These are phyloP conservation scores for Prunus fruticosa DNA, from an alignment of 306 rosid genomes.

Conservation along the genomic window DNA sequence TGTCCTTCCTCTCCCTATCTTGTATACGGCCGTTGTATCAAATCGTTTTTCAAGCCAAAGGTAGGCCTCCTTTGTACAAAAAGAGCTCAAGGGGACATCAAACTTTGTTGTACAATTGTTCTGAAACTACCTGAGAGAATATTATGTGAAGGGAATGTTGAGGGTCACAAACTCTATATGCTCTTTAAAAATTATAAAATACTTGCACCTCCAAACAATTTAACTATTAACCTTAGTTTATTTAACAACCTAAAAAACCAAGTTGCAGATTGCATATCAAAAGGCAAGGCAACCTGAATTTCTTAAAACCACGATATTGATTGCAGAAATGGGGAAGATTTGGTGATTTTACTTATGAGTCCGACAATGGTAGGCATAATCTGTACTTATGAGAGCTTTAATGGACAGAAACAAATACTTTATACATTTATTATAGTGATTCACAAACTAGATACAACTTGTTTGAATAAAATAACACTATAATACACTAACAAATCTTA, in stretches of 20 bases:
- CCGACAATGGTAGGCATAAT: too few species aligned
- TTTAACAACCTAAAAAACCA: neutral
- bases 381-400: too few species aligned
- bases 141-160: neutral
- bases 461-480: constrained; percentile 13
- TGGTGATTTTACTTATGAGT: too few species aligned
- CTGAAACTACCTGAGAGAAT: neutral
- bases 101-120: neutral
- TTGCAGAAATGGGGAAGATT: too few species aligned
- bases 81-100: neutral
- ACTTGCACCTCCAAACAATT: too few species aligned
- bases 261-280: neutral
- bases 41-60: neutral
- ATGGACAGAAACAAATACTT: neutral
- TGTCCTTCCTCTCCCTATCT: neutral
- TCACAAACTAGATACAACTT: constrained; percentile 22
- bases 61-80: neutral
- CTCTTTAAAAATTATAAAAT: neutral
- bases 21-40: neutral
- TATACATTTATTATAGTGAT: neutral
- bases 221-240: neutral
- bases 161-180: neutral
- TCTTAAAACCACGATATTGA: too few species aligned
- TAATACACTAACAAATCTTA: neutral
- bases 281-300: neutral